Base-by-base conservation (phyloP, 352 stramenopile species). In the Globisporangium apiculatum region DNA sequence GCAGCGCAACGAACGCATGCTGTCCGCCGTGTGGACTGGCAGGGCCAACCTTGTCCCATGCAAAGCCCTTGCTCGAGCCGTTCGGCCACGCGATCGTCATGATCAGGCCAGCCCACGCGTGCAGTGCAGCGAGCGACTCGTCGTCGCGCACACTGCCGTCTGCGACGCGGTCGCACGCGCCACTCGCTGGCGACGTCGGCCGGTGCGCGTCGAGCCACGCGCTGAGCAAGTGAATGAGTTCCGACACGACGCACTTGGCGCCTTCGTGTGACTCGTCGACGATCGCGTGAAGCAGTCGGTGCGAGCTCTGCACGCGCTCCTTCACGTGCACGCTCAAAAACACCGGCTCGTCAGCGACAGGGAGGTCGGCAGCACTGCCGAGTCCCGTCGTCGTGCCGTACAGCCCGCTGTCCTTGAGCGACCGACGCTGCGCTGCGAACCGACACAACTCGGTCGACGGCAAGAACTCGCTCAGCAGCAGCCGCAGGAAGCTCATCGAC, bases 1-100 rank as follows among this genome's bases (percentile, higher is more conserved):
- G 67, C 4, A 92, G 57, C 5, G 67, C 83, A 24, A 94, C 82
- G 37, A 95, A 90, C 7, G 77, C 79, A 51, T 91, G 83, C 52
- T 90, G 7, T 12, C 7, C 89, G 42, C 75, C 75, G 52, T 84
- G 81, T 4, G 91, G 60, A 35, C 76, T 73, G 24, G 72, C 76
- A 2, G 89, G 55, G 3, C 89, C 79, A 48, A 93, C 70, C 53
- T 90, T 91, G 57, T 94, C 83, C 81, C 80, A 91, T 0, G 83
- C 82, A 46, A 91, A 83, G 15, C 76, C 73, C 51, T 94, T 94
- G 14, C 75, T 76, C 12, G 79, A 77, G 2, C 81, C 83, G 46
- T 86, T 84, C 4, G 86, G 86, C 86, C 86, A 95, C 52, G 94
- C 69, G 45, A 95, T 88, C 55, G 82, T 92, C 83, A 94, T 92